phyloP scores from a whole-genome alignment of 1,284 basidiomycete species.

The Ustilago tritici region DNA sequence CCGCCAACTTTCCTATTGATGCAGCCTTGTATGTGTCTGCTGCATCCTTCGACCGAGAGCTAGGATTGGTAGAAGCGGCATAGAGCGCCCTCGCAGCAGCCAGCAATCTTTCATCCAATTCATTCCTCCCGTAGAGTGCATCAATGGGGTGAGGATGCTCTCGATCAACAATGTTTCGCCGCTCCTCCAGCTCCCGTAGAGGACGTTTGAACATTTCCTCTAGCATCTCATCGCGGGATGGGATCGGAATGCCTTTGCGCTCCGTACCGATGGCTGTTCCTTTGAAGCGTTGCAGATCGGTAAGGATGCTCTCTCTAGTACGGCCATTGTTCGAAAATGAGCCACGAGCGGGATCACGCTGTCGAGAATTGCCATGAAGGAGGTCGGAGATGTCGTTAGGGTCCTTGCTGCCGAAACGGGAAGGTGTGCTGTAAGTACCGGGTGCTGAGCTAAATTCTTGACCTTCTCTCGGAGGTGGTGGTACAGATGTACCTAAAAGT shows the following conservation, averaged over 20 bases:
- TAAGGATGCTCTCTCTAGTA: slow-evolving; percentile 9
- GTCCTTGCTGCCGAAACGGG: slow-evolving; percentile 40
- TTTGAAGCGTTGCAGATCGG: slow-evolving; percentile 49
- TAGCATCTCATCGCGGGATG: slow-evolving; percentile 51
- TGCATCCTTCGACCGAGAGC: slow-evolving; percentile 2
- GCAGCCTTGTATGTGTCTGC: slow-evolving; percentile 27
- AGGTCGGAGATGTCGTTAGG: slow-evolving; percentile 57
- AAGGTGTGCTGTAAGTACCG: slow-evolving; percentile 26
- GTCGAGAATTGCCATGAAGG: slow-evolving; percentile 28
- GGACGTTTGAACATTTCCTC: slow-evolving; percentile 54
- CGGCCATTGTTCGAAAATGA: slow-evolving; percentile 8
- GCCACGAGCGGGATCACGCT: slow-evolving; percentile 16
- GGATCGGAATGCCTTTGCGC: slow-evolving; percentile 44
- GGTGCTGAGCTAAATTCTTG: slow-evolving; percentile 15
- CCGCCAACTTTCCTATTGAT: slow-evolving; percentile 28
- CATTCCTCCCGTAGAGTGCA: slow-evolving; percentile 56
- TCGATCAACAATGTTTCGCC: slow-evolving; percentile 38
- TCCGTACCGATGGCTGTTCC: slow-evolving; percentile 47
- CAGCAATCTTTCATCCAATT: slow-evolving; percentile 60
- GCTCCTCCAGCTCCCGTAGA: slow-evolving; percentile 41
- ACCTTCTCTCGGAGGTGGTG: slow-evolving; percentile 50
- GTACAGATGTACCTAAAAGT: slow-evolving; percentile 55
- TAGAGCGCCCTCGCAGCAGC: slow-evolving; percentile 51
- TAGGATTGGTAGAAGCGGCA: slow-evolving; percentile 21
- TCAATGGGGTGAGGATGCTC: slow-evolving; percentile 61